These are phyloP conservation scores for Coemansia sp. DNA, from an alignment of 192 early-diverging fungal species.

Conservation along the genomic window DNA sequence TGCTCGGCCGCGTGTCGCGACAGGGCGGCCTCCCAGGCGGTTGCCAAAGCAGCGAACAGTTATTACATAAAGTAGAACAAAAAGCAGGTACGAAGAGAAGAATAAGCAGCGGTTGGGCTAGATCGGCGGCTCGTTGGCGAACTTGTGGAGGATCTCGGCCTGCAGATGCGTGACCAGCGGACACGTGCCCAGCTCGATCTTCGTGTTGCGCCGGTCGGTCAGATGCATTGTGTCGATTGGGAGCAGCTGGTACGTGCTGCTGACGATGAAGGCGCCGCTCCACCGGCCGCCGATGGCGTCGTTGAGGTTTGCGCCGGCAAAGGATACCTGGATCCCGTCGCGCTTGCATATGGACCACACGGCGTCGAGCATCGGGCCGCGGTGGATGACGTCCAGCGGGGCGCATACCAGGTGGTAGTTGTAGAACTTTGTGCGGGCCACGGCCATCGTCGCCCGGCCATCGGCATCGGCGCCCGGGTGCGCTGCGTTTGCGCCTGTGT, in stretches of 20 bases:
- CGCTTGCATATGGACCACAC: conserved; percentile 27
- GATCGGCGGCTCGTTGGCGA: neutral
- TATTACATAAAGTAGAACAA: neutral
- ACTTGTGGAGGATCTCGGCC: conserved; percentile 12
- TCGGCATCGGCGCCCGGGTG: neutral
- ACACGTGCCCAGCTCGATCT: conserved; percentile 23
- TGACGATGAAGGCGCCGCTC: conserved; percentile 38
- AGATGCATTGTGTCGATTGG: conserved; percentile 47
- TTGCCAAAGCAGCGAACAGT: neutral
- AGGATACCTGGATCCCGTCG: conserved; percentile 28
- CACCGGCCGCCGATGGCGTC: conserved; percentile 23
- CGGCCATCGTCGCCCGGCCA: neutral
- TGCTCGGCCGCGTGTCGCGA: conserved; percentile 43
- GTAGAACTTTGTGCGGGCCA: conserved; percentile 8
- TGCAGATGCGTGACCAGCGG: conserved; percentile 31
- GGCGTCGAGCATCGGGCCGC: conserved; percentile 11
- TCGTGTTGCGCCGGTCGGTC: conserved; percentile 25
- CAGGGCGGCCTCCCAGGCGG: neutral
- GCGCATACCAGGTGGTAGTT: conserved; percentile 34
- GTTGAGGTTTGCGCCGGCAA: conserved; percentile 22
- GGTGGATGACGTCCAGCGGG: conserved; percentile 26
- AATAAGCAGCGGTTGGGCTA: neutral
- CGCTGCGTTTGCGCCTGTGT: neutral
- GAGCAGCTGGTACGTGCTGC: conserved; percentile 18
- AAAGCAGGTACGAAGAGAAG: neutral